A percentile compares a stretch with the other conserved stretches of the same genome.
Evolutionary conservation across 2,329 filamentous ascomycete genomes (phyloP).

Genomic region (Amauroascus verrucosus): DNA sequence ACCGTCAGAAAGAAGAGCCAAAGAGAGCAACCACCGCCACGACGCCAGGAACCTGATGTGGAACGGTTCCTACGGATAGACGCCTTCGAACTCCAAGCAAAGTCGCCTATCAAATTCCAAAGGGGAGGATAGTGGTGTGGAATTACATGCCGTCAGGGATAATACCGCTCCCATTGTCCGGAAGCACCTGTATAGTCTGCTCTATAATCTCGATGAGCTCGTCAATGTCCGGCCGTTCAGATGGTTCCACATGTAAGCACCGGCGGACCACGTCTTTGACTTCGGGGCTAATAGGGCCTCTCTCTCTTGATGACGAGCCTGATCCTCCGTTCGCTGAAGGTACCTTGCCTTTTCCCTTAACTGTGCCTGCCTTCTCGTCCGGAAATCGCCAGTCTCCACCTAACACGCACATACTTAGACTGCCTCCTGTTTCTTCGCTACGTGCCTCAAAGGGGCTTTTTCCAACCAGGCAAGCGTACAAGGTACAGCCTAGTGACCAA

Average conservation of each 20-base stretch:
- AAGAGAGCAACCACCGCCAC: too few relatives aligned
- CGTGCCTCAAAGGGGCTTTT: slow-evolving; percentile 96
- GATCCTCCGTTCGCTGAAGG: slow-evolving; percentile 24
- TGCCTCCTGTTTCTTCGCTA: slow-evolving; percentile 90
- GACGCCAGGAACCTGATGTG: too few relatives aligned
- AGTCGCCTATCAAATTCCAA: neutral
- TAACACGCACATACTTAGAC: slow-evolving; percentile 80
- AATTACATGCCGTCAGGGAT: neutral
- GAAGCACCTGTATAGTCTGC: slow-evolving; percentile 49
- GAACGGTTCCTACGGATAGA: neutral
- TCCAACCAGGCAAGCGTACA: slow-evolving; percentile 91
- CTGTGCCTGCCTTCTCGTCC: slow-evolving; percentile 60
- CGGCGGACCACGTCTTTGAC: slow-evolving; percentile 80
- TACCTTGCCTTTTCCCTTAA: slow-evolving; percentile 47
- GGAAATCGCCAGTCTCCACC: slow-evolving; percentile 96
- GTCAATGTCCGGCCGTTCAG: slow-evolving; percentile 76
- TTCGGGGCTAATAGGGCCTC: slow-evolving; percentile 55
- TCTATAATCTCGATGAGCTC: slow-evolving; percentile 74
- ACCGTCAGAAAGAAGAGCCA: too few relatives aligned
- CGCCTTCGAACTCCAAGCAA: slow-evolving; percentile 2
- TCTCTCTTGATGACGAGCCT: slow-evolving; percentile 18
- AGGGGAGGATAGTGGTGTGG: neutral
- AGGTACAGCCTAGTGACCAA: slow-evolving; percentile 94
- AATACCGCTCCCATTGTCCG: slow-evolving; percentile 1
- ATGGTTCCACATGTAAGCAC: slow-evolving; percentile 78